Evolutionary conservation across 2,329 filamentous ascomycete genomes (phyloP), one percentile per base, ranked within the genome.

Genomic region (Xylogone sp.): DNA sequence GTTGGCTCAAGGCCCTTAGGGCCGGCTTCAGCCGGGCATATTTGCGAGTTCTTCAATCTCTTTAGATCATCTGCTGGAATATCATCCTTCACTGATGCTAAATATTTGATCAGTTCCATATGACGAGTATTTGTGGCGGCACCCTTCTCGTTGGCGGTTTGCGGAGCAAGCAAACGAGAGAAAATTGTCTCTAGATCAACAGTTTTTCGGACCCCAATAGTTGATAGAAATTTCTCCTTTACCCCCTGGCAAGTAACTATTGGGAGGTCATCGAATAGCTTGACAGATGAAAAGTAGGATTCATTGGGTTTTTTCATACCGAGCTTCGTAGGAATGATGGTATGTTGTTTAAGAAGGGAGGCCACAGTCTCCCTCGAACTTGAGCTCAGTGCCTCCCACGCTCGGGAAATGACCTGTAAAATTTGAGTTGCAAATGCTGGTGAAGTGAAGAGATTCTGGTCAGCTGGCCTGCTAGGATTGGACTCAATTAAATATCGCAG

Each of bases 121-220:
- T 97, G 93, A 52, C 90, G 97, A 20, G 74, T 75, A 34, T 70
- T 71, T 21, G 79, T 78, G 19, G 71, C 68, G 19, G 67, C 65
- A n/a, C 75, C 74, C 9, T 68, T 68, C 13, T 77, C 72, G 0
- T 74, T 64, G 0, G 83, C 75, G n/a, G 34, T 39, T 18, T 39
- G 34, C 16, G 79, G 77, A 48, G 80, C 84, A 59, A 97, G 79
- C 43, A 99, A 78, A 43, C 93, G 82, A 21, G 88, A 87, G 62
- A 99, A 97, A 24, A 99, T 95, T 24, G 95, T 93, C 27, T 90
- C 90, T 2, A 99, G 75, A 60, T 99, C 94, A 19, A 99, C 86
- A 0, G 94, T 99, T 72, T 97, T 97, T 53, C 94, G 84, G 21
- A 99, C 92, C 2, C 94, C 93, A 27, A 99, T 75, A 2, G 88